Base-by-base conservation (phyloP, 1,284 basidiomycete genomes). In the Papiliotrema fonsecae region DNA sequence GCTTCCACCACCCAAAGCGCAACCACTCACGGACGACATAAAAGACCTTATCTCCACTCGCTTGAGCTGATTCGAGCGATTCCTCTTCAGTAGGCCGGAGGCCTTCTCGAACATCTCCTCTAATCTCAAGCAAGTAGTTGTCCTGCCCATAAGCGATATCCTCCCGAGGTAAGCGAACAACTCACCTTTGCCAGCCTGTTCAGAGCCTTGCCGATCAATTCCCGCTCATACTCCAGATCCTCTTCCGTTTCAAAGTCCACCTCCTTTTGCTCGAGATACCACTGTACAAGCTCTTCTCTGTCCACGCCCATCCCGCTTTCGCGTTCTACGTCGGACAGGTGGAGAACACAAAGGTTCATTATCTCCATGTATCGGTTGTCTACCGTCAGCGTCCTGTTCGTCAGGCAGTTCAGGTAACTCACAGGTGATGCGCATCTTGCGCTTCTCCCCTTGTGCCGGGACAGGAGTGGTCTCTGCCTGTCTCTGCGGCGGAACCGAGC, bases 181-280 rank as follows among this genome's bases (percentile, higher is more conserved):
- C 80, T 47, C 56, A 88, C 93, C 82, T 92, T 94, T 55, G 94
- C 86, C 49, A 99, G 76, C 73, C 89, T 92, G 59, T 78, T 82
- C 55, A 98, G 71, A 63, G 96, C 85, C 76, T 97, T 98, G 39
- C 80, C 82, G 56, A 97, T 84, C 50, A 98, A 77, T 69, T 89
- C 87, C 61, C 85, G 86, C 76, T 98, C 89, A 58, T 87, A 85
- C 61, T 97, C 90, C n/a, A 96, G 76, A 65, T 94, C 86, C 48
- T 93, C 90, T 14, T 91, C 79, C 42, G 85, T 84, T 55, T 87
- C 82, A 41, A 97, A 77, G 57, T 91, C 85, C 30, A 79, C 77
- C 73, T 98, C 96, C 70, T 82, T 86, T 55, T 82, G 76, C 76
- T 98, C 92, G 45, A 98, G 80, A 70, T 97, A 98, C 92, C 92